A percentile compares a stretch with the other conserved stretches of the same genome.
These are phyloP conservation scores for Trichoderma polysporum DNA, from an alignment of 2,329 filamentous ascomycete species.

Conservation along the genomic window DNA sequence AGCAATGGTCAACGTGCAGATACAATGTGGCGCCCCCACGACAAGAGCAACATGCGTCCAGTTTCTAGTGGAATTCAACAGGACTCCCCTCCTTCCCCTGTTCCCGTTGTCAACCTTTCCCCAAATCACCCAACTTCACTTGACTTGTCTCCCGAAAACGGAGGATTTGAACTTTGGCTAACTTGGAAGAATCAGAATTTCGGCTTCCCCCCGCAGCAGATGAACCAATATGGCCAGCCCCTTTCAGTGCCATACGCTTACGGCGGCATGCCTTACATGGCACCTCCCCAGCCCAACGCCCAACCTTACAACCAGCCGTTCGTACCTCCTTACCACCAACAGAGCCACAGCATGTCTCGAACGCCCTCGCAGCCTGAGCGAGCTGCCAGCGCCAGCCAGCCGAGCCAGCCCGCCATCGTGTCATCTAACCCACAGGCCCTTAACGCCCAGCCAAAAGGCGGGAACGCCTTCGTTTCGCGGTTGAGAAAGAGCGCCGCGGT, in stretches of 20 bases:
- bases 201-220: conserved; percentile 49
- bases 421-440: conserved; percentile 64
- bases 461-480: conserved; percentile 47
- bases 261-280: conserved; percentile 52
- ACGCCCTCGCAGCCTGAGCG: conserved; percentile 75
- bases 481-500: conserved; percentile 71
- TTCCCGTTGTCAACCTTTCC: conserved; percentile 18
- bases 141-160: conserved; percentile 68
- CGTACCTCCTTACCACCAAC: conserved; percentile 44
- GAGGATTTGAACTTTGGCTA: conserved; percentile 72
- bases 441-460: conserved; percentile 55
- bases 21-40: conserved; percentile 31
- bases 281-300: conserved; percentile 44
- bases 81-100: conserved; percentile 14
- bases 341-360: conserved; percentile 74
- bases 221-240: conserved; percentile 42
- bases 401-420: conserved; percentile 57
- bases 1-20: conserved; percentile 45
- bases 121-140: conserved; percentile 35
- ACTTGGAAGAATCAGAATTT: conserved; percentile 67
- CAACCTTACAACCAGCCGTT: conserved; percentile 53
- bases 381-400: conserved; percentile 64
- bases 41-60: conserved; percentile 26
- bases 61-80: conserved; percentile 25
- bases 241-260: conserved; percentile 45